These are phyloP conservation scores for Trametes punicea DNA, from an alignment of 768 basidiomycete species.

Conservation along the genomic window DNA sequence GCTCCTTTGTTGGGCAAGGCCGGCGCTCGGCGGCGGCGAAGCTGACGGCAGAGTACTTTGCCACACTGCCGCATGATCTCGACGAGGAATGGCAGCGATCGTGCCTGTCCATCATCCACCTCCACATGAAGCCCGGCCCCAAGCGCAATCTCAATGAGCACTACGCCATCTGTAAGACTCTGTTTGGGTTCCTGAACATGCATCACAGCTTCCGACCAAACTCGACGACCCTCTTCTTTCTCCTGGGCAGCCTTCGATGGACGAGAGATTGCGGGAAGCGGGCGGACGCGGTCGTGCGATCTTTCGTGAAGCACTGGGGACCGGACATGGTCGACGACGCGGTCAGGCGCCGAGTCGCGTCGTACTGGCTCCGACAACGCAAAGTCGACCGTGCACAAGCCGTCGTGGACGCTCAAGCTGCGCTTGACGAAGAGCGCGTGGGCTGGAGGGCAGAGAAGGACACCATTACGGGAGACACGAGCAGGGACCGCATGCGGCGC, in stretches of 20 bases:
- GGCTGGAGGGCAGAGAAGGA: slow-evolving; percentile 11
- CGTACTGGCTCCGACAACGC: slow-evolving; percentile 58
- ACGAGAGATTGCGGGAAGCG: slow-evolving; percentile 53
- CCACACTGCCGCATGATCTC: slow-evolving; percentile 43
- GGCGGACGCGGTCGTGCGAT: slow-evolving; percentile 42
- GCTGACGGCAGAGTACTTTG: slow-evolving; percentile 48
- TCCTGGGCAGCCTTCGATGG: slow-evolving; percentile 50
- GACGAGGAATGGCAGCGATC: slow-evolving; percentile 31
- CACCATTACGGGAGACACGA: neutral
- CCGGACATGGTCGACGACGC: slow-evolving; percentile 48
- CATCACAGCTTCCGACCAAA: slow-evolving; percentile 54
- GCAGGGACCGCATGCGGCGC: slow-evolving; percentile 1
- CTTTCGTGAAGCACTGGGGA: slow-evolving; percentile 58
- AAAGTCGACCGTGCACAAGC: neutral
- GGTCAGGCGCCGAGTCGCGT: slow-evolving; percentile 57
- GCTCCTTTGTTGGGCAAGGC: slow-evolving; percentile 39
- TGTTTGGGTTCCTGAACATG: slow-evolving; percentile 42
- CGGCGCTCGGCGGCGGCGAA: slow-evolving; percentile 8
- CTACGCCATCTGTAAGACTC: slow-evolving; percentile 41
- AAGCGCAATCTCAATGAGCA: slow-evolving; percentile 39
- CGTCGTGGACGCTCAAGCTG: neutral
- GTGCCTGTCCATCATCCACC: slow-evolving; percentile 55
- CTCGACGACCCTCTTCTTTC: slow-evolving; percentile 53
- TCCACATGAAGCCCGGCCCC: slow-evolving; percentile 36
- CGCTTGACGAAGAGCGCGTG: slow-evolving; percentile 9